These are phyloP conservation scores for Turnera subulata DNA, from an alignment of 345 rosid genomes.

Conservation along the genomic window DNA sequence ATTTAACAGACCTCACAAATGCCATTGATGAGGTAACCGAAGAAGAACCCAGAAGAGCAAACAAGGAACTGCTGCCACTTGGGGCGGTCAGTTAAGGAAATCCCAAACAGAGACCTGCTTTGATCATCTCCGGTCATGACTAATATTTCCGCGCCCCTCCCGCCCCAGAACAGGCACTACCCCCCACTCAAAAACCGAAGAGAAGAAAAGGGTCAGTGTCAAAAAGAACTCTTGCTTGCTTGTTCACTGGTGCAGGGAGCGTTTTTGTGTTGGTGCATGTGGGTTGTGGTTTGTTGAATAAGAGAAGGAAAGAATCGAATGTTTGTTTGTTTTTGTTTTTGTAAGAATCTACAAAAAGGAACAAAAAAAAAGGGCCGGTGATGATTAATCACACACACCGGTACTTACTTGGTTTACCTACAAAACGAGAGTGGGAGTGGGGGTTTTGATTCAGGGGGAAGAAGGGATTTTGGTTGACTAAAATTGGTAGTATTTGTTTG, in stretches of 20 bases:
- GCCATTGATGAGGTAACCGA: conserved; percentile 92
- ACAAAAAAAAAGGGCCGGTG: no score
- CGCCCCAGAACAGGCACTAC: not conserved
- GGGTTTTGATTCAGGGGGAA: no score
- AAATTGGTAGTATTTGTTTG: no score
- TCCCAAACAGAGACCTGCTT: conserved; percentile 58
- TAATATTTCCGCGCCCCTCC: not conserved
- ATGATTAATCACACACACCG: no score
- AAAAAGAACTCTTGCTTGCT: not conserved
- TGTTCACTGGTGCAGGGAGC: not conserved
- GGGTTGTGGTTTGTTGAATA: not conserved
- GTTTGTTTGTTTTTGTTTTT: no score
- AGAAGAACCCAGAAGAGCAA: conserved; percentile 93
- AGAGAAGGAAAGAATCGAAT: not conserved
- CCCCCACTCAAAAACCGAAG: not conserved
- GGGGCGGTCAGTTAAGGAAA: conserved; percentile 62
- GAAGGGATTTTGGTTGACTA: no score
- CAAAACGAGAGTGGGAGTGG: no score
- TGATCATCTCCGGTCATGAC: conserved; percentile 67
- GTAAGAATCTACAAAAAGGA: no score
- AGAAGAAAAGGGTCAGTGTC: not conserved
- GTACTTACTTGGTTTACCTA: no score
- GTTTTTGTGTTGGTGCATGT: not conserved
- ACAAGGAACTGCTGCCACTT: conserved; percentile 82
- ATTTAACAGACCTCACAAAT: conserved; percentile 67